Evolutionary conservation across 2,329 filamentous ascomycete genomes (phyloP), one percentile per base, ranked within the genome.

Genomic region (Paraconiothyrium brasiliense): DNA sequence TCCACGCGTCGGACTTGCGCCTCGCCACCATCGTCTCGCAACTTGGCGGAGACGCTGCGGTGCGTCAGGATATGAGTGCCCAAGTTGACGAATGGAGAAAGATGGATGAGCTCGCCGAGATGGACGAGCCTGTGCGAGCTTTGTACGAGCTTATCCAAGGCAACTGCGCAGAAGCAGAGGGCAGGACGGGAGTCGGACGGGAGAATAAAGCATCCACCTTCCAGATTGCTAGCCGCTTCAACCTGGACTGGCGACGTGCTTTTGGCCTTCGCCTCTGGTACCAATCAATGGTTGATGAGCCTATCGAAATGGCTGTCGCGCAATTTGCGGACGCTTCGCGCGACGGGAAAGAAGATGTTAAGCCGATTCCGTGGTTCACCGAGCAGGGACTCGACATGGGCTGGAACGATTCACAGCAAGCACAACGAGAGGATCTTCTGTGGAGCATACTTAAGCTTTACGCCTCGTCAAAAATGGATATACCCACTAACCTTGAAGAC

Each of bases 181-280:
- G 94, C 11, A 90, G 91, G 73, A 90, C 88, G 66, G 85, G 84
- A 2, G 89, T 87, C 7, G 87, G 92, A 1, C 81, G 90, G 9
- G 95, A 98, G 77, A 92, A 98, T 78, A 89, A 91, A 48, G 86
- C 90, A 43, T 86, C 89, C 14, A 90, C 90, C 0, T 97, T 99
- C 74, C 85, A 89, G 57, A 92, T 99, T 66, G 92, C 93, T 0
- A 86, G 91, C 70, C 89, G 90, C 50, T 99, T 97, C 75, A 88
- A 88, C 4, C 84, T 99, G 39, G 92, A 96, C 76, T 99, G 95
- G 95, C 90, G 92, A 76, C 94, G 97, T 74, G 90, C 94, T 0
- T 97, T 99, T 77, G 94, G 92, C 11, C 84, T 99, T 54, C 89
- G 94, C 47, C 84, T 99, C 1, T 98, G 93, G 92, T 99, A 97